Base-by-base conservation (phyloP, 2,329 filamentous ascomycete species). In the Fusarium burgessii region DNA sequence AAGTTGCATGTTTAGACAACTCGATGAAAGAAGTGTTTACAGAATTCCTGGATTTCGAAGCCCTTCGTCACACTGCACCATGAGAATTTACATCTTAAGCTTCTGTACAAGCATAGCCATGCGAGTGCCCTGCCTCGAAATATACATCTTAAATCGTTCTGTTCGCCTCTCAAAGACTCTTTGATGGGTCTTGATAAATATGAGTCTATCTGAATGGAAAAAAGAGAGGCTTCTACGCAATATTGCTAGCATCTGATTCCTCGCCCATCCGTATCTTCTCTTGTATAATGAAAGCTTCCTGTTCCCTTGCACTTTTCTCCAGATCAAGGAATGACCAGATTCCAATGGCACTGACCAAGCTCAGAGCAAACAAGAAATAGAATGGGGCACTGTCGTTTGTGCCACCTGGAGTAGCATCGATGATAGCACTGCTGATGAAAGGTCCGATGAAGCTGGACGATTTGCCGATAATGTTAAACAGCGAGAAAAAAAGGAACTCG, bases 391-490 rank as follows among this genome's bases (percentile, higher is more conserved):
- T 89, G 57, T 87, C 87, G 74, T 91, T 87, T 58, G 88, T 84
- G 17, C 80, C 78, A 2, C 81, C 83, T 0, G 86, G 84, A 9
- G 84, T 85, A 0, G 87, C 87, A 75, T 92, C 90, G 60, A 92
- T 91, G 62, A 92, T 92, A 9, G 90, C 90, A 68, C 86, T 89
- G 61, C 87, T 89, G n/a, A 93, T 89, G 29, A 92, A 80, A 0
- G 90, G 91, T 0, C 90, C 90, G 59, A 92, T 91, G 72, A 92
- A 92, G 2, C 86, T 88, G 11, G 86, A 89, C 0, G 90, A 90
- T 79, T 92, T 92, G 46, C 90, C 90, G 32, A 92, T 87, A 72
- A 92, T 91, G 67, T 86, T 89, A 79, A 92, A 92, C 2, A 92
- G 79, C 49, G 85, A 87, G 84, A 92, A 93, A 82, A 92, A 92